Conservation (phyloP, 768 basidiomycete genomes). For the Russula sp. region DNA sequence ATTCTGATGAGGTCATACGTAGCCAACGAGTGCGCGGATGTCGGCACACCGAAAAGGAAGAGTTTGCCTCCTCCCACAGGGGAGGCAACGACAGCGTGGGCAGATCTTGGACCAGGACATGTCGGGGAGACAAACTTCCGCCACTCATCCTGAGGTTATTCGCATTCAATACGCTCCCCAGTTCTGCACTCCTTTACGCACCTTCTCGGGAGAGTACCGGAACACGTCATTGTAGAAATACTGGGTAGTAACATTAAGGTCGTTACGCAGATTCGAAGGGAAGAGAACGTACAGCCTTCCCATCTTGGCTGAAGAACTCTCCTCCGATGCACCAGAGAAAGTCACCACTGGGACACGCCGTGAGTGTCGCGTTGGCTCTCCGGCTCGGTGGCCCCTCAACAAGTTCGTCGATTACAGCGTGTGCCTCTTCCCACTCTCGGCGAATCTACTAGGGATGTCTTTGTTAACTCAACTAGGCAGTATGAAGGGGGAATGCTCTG, state of each 20-base stretch:
- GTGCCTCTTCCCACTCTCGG: constrained; percentile 77
- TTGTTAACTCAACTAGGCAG: constrained; percentile 1
- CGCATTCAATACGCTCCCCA: neutral
- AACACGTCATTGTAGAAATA: constrained; percentile 87
- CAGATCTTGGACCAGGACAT: constrained; percentile 82
- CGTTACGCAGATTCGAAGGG: neutral
- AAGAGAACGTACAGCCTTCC: constrained; percentile 54
- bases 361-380: constrained; percentile 78
- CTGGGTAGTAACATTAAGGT: constrained; percentile 32
- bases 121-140: constrained; percentile 76
- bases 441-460: constrained; percentile 51
- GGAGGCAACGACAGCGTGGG: constrained; percentile 73
- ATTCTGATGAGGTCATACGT: neutral
- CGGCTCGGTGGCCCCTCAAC: constrained; percentile 77
- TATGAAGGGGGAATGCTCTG: constrained; percentile 12
- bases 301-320: constrained; percentile 84
- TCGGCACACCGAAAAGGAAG: constrained; percentile 62
- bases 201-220: constrained; percentile 81
- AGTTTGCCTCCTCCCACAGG: constrained; percentile 81
- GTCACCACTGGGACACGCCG: constrained; percentile 72
- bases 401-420: constrained; percentile 80
- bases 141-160: constrained; percentile 68
- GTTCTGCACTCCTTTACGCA: constrained; percentile 24
- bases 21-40: neutral
- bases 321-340: constrained; percentile 83